A percentile compares a stretch with the other conserved stretches of the same genome.
phyloP scores from a whole-genome alignment of 768 basidiomycete species.

The Mycena albidolilacea region DNA sequence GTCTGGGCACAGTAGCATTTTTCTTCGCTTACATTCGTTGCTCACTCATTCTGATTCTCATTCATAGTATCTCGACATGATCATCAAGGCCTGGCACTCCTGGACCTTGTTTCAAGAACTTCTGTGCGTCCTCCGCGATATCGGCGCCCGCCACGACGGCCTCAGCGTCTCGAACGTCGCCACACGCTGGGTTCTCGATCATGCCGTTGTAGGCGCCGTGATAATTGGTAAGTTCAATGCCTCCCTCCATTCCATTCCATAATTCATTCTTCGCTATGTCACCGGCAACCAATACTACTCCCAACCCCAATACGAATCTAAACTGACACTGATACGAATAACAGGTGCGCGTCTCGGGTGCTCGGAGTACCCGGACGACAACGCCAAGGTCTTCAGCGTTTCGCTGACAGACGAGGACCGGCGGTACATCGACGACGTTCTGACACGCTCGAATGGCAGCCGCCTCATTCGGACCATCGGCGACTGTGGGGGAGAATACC shows the following conservation, averaged over 20 bases:
- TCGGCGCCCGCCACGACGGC: conserved; percentile 77
- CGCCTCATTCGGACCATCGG: conserved; percentile 76
- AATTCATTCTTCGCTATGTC: neutral
- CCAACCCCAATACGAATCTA: too few relatives aligned
- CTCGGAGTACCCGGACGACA: conserved; percentile 81
- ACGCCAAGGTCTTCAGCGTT: conserved; percentile 72
- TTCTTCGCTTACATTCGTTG: neutral
- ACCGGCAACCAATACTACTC: neutral
- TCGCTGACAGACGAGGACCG: conserved; percentile 69
- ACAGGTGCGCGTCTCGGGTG: conserved; percentile 82
- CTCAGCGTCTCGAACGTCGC: conserved; percentile 84
- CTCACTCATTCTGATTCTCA: conserved; percentile 9
- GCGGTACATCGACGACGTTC: conserved; percentile 70
- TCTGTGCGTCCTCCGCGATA: conserved; percentile 67
- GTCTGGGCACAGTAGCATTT: conserved; percentile 50
- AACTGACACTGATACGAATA: neutral
- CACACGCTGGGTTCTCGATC: conserved; percentile 88
- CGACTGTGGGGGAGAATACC: conserved; percentile 90
- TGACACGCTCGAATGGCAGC: conserved; percentile 71
- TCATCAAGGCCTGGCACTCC: conserved; percentile 82
- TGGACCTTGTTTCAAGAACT: conserved; percentile 85
- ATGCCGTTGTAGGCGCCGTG: conserved; percentile 82
- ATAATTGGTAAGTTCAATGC: conserved; percentile 71
- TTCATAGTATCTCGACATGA: conserved; percentile 87
- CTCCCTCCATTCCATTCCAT: neutral